Percentiles rank a stretch among this genome's conserved stretches.
Evolutionary conservation across 1,284 basidiomycete genomes (phyloP).

Genomic region (Ceratobasidium sp.): DNA sequence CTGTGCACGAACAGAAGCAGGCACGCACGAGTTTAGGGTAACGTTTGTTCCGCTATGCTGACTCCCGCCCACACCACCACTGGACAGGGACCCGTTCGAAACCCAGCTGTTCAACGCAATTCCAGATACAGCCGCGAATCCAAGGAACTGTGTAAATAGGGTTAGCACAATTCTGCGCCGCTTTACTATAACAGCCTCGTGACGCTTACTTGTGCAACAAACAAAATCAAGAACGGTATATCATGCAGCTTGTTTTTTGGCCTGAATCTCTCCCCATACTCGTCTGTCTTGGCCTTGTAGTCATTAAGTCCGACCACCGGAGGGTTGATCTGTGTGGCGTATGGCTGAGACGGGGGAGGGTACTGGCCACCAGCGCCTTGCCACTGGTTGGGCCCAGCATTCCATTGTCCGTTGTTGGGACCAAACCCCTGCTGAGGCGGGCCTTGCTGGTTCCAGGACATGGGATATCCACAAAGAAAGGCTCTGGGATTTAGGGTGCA

Average conservation of each 20-base stretch:
- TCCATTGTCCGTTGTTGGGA: constrained; percentile 41
- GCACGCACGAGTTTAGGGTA: constrained; percentile 68
- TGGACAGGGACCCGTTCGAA: constrained; percentile 67
- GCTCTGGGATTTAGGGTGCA: background rate
- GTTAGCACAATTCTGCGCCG: background rate
- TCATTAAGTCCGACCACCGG: constrained; percentile 33
- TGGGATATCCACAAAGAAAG: background rate
- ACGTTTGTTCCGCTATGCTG: constrained; percentile 60
- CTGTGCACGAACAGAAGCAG: background rate
- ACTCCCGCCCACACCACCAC: constrained; percentile 69
- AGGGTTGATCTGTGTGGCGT: constrained; percentile 33
- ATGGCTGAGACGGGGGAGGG: constrained; percentile 37
- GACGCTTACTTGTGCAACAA: constrained; percentile 68
- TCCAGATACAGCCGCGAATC: constrained; percentile 73
- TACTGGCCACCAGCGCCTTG: constrained; percentile 38
- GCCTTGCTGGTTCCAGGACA: constrained; percentile 43
- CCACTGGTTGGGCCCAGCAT: constrained; percentile 42
- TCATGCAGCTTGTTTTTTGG: constrained; percentile 65
- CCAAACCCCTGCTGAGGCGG: constrained; percentile 29
- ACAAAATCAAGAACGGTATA: constrained; percentile 74
- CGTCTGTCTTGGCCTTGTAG: constrained; percentile 42
- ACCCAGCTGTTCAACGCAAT: constrained; percentile 73
- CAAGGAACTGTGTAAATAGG: constrained; percentile 62
- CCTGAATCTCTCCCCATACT: constrained; percentile 39
- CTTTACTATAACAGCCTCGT: too few species aligned